A percentile compares a stretch with the other conserved stretches of the same genome.
Evolutionary conservation across 2,329 filamentous ascomycete species (phyloP).

Genomic region (Stagonosporopsis chrysanthemi): DNA sequence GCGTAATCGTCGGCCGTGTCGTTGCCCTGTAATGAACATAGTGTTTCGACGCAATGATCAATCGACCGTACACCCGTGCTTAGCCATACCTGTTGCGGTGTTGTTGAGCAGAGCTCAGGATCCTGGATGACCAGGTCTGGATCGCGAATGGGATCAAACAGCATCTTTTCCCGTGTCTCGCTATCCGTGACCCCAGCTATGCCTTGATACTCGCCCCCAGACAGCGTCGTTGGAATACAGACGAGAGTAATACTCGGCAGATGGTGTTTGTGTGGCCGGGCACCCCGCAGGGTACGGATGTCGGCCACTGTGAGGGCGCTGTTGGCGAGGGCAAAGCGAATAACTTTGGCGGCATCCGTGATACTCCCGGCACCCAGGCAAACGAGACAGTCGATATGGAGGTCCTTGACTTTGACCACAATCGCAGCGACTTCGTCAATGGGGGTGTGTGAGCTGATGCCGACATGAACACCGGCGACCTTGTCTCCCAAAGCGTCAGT

Average conservation of each 20-base stretch:
- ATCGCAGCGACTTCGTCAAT: constrained; percentile 1
- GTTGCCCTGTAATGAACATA: background rate
- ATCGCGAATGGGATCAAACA: constrained; percentile 1
- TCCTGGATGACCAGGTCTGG: constrained; percentile 1
- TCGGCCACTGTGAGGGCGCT: background rate
- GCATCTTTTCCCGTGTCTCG: constrained; percentile 1
- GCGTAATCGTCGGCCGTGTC: constrained; percentile 1
- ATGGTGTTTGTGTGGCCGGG: constrained; percentile 1
- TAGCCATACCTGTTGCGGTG: background rate
- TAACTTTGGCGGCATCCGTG: constrained; percentile 6
- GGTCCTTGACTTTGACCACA: constrained; percentile 1
- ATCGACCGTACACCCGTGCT: background rate
- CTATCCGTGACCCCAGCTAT: background rate
- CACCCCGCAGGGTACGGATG: constrained; percentile 1
- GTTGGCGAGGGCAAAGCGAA: constrained; percentile 5
- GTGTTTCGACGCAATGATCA: constrained; percentile 1
- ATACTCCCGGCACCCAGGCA: constrained; percentile 1
- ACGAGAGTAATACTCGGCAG: background rate
- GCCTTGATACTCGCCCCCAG: background rate
- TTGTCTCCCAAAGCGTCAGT: constrained; percentile 1
- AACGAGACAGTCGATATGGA: constrained; percentile 1
- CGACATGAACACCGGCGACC: constrained; percentile 2
- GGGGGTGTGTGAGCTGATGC: constrained; percentile 2
- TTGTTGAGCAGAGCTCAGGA: constrained; percentile 1
- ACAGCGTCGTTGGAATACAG: background rate